phyloP scores from a whole-genome alignment of 345 rosid genomes.

The Salix viminalis region DNA sequence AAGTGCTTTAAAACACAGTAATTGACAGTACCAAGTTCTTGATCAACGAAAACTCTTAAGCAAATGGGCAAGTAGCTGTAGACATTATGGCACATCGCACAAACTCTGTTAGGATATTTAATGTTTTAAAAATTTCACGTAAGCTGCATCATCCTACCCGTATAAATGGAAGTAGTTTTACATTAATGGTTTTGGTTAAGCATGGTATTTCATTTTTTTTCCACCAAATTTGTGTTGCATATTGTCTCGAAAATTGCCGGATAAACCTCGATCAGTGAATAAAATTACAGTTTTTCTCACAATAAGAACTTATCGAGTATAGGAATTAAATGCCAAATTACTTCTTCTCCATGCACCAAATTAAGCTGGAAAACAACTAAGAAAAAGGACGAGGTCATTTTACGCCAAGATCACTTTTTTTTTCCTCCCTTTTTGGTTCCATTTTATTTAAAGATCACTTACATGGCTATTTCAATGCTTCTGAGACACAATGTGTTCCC shows the following conservation, averaged over 20 bases:
- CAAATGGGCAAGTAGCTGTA: not conserved
- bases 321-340: not conserved
- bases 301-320: not conserved
- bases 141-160: conserved; percentile 11
- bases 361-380: not conserved
- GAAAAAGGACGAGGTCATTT: not conserved
- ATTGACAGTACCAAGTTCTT: not conserved
- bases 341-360: not conserved
- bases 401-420: not conserved
- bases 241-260: not conserved
- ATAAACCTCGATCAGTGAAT: not conserved
- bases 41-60: too few species aligned
- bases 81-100: not conserved
- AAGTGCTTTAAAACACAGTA: too few species aligned
- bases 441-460: not conserved
- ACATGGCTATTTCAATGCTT: not conserved
- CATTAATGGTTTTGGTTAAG: conserved; percentile 9
- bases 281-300: not conserved
- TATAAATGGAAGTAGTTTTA: conserved; percentile 17
- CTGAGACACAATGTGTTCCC: not conserved
- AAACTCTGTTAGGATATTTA: conserved; percentile 14
- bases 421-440: not conserved
- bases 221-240: not conserved
- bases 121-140: conserved; percentile 9
- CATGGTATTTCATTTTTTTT: not conserved